Conservation (phyloP, 129 eudicot genomes). For the Pulicaria dysenterica region DNA sequence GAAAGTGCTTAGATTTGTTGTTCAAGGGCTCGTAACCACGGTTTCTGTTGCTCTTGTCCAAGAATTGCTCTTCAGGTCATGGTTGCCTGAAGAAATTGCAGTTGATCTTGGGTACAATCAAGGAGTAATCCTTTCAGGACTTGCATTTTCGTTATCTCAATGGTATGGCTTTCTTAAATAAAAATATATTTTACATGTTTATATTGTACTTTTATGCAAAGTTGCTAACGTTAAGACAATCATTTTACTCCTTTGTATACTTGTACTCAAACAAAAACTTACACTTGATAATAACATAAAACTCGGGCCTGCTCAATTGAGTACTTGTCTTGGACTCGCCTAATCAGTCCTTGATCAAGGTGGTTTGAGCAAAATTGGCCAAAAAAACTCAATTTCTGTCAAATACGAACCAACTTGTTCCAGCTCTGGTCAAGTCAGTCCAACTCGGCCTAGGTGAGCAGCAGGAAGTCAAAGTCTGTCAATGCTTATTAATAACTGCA, state of each 20-base stretch:
- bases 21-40: conserved; percentile 67
- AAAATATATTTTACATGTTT: neutral
- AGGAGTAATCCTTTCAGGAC: conserved; percentile 76
- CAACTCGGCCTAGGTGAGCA: too few relatives aligned
- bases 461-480: too few relatives aligned
- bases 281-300: neutral
- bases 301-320: too few relatives aligned
- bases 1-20: conserved; percentile 37
- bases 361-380: too few relatives aligned
- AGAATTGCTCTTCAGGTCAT: conserved; percentile 86
- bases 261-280: neutral
- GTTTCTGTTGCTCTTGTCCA: conserved; percentile 61
- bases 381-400: too few relatives aligned
- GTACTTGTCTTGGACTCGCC: too few relatives aligned
- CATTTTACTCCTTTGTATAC: neutral
- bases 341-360: too few relatives aligned
- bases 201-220: too few relatives aligned
- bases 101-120: conserved; percentile 70
- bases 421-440: too few relatives aligned
- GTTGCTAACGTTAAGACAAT: neutral
- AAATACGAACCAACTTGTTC: too few relatives aligned
- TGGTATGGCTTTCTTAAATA: conserved; percentile 39
- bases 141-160: conserved; percentile 70
- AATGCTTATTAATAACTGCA: too few relatives aligned
- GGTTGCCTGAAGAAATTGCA: conserved; percentile 82